Conservation (phyloP, 129 eudicot species). For the Chrysanthemum lavandulifolium region DNA sequence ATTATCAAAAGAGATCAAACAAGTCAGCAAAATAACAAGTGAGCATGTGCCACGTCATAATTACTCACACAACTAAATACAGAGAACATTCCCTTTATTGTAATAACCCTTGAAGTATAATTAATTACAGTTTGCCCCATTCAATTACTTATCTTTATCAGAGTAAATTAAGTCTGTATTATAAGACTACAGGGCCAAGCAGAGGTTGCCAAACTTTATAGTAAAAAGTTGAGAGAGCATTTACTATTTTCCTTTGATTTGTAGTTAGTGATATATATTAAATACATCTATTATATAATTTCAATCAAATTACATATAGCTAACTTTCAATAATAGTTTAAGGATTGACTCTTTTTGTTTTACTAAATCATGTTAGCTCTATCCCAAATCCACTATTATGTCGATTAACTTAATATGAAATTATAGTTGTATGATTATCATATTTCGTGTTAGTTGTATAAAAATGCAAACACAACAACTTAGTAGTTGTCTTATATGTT, state of each 20-base stretch:
- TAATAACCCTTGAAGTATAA: background rate
- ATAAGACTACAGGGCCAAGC: too few relatives aligned
- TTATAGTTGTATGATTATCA: background rate
- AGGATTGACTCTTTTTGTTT: background rate
- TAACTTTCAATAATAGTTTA: background rate
- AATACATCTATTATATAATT: too few relatives aligned
- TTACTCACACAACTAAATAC: constrained; percentile 32
- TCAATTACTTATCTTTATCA: too few relatives aligned
- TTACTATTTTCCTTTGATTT: too few relatives aligned
- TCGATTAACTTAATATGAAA: background rate
- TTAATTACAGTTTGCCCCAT: constrained; percentile 4
- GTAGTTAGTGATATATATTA: too few relatives aligned
- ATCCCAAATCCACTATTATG: background rate
- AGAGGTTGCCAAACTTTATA: too few relatives aligned
- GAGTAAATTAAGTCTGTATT: too few relatives aligned
- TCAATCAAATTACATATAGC: too few relatives aligned
- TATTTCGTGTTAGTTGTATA: background rate
- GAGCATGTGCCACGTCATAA: constrained; percentile 32
- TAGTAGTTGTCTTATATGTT: background rate
- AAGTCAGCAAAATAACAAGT: constrained; percentile 7
- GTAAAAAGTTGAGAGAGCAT: too few relatives aligned
- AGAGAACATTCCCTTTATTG: background rate
- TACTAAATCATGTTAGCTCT: background rate
- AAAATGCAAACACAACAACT: background rate
- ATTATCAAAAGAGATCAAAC: constrained; percentile 9